phyloP scores from a whole-genome alignment of 23 red algal genomes.

The Agarophyton chilense region DNA sequence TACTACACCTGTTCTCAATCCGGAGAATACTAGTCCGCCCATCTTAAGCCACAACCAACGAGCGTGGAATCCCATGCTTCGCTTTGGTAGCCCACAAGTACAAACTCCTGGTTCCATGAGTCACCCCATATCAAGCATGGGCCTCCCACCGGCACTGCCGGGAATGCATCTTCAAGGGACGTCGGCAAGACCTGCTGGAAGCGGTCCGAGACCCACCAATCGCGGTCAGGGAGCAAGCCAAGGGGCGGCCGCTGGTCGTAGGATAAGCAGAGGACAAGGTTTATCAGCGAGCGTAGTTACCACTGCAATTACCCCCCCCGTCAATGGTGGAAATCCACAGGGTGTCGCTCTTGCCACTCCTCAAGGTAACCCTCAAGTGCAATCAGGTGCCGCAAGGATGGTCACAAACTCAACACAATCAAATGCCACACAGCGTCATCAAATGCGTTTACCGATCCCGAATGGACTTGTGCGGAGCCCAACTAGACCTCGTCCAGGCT shows the following conservation, averaged over 20 bases:
- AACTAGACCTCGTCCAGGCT: not conserved
- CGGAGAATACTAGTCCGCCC: not conserved
- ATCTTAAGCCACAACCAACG: not conserved
- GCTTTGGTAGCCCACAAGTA: slow-evolving; percentile 1
- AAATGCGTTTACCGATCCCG: slow-evolving; percentile 24
- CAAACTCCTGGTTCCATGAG: not conserved
- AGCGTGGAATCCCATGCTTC: slow-evolving; percentile 9
- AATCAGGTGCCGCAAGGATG: not conserved
- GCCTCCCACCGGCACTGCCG: slow-evolving; percentile 37
- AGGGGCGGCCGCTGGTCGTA: not conserved
- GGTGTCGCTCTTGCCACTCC: not conserved
- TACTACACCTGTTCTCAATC: not conserved
- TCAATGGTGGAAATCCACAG: not conserved
- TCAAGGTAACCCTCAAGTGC: not conserved
- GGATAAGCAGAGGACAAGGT: slow-evolving; percentile 15
- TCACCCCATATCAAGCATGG: not conserved
- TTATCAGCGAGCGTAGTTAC: slow-evolving; percentile 21
- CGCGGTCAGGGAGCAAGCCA: slow-evolving; percentile 5
- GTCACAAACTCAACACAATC: slow-evolving; percentile 38
- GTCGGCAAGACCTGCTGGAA: not conserved
- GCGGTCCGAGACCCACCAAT: not conserved
- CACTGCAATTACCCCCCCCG: not conserved
- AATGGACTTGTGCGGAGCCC: slow-evolving; percentile 8
- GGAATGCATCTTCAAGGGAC: not conserved
- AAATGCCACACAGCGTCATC: slow-evolving; percentile 1